Evolutionary conservation across 352 stramenopile species (phyloP).

Genomic region (Phytophthora citricola): DNA sequence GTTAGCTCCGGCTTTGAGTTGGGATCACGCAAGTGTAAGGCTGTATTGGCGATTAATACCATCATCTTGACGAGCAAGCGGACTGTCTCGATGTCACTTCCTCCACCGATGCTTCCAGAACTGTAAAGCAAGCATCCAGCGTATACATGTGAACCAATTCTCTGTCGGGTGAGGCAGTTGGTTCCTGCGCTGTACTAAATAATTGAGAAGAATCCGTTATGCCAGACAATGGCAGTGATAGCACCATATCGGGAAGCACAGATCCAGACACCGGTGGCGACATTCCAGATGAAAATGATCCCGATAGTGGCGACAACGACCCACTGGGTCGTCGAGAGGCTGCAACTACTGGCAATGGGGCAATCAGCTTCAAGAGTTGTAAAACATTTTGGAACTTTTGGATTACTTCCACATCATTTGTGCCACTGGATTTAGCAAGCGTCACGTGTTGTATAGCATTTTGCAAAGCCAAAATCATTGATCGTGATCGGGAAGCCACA

Average conservation of each 20-base stretch:
- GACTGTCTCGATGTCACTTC: slow-evolving; percentile 36
- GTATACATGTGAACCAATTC: slow-evolving; percentile 52
- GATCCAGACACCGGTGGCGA: slow-evolving; percentile 25
- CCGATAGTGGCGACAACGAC: slow-evolving; percentile 21
- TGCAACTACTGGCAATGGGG: slow-evolving; percentile 13
- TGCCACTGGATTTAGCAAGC: slow-evolving; percentile 37
- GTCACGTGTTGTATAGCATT: slow-evolving; percentile 39
- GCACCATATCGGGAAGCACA: slow-evolving; percentile 26
- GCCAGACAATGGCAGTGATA: slow-evolving; percentile 17
- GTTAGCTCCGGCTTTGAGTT: slow-evolving; percentile 39
- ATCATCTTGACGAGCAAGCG: slow-evolving; percentile 58
- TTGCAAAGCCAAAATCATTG: slow-evolving; percentile 57
- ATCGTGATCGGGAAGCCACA: slow-evolving; percentile 41
- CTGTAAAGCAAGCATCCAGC: slow-evolving; percentile 58
- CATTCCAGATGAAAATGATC: slow-evolving; percentile 19
- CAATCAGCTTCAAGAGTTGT: slow-evolving; percentile 43
- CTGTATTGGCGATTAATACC: slow-evolving; percentile 52
- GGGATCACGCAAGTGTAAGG: slow-evolving; percentile 44
- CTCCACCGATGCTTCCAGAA: slow-evolving; percentile 41
- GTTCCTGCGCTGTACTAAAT: slow-evolving; percentile 23
- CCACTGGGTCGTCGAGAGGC: slow-evolving; percentile 18
- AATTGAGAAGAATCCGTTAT: slow-evolving; percentile 43
- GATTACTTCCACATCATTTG: slow-evolving; percentile 34
- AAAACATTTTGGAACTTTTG: slow-evolving; percentile 38
- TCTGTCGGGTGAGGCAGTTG: slow-evolving; percentile 28